Conservation (phyloP, 2,329 filamentous ascomycete genomes). For the Neonectria sp. region DNA sequence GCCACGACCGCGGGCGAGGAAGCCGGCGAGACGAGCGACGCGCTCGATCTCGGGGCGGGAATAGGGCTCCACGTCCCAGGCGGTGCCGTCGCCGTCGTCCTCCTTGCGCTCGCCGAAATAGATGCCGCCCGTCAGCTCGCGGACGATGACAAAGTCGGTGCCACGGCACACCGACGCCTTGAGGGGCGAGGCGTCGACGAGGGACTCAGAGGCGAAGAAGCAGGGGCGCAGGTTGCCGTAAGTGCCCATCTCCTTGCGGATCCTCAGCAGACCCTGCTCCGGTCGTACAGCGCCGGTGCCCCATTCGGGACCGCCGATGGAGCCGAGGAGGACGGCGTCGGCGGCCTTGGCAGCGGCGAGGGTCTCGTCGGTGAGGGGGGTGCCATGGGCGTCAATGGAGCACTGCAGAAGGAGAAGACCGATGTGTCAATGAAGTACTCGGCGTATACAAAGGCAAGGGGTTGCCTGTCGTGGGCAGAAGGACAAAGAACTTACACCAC, state of each 20-base stretch:
- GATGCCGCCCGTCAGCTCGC: conserved; percentile 92
- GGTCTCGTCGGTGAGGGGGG: conserved; percentile 85
- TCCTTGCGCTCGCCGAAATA: conserved; percentile 91
- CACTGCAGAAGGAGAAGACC: conserved; percentile 65
- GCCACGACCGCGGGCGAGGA: conserved; percentile 82
- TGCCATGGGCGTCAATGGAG: conserved; percentile 88
- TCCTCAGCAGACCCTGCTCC: conserved; percentile 90
- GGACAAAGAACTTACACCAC: conserved; percentile 77
- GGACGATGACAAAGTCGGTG: conserved; percentile 93
- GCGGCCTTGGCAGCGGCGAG: conserved; percentile 87
- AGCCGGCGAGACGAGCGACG: conserved; percentile 84
- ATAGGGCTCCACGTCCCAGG: conserved; percentile 91
- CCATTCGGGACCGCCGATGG: conserved; percentile 98
- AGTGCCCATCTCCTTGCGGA: conserved; percentile 93
- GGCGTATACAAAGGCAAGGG: conserved; percentile 11
- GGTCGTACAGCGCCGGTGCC: conserved; percentile 89
- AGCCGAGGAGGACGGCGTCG: conserved; percentile 91
- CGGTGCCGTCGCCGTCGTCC: conserved; percentile 77
- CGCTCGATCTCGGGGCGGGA: conserved; percentile 89
- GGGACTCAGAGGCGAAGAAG: conserved; percentile 91
- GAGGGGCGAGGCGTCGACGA: conserved; percentile 88
- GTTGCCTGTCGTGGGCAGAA: conserved; percentile 5
- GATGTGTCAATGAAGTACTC: conserved; percentile 14
- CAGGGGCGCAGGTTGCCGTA: conserved; percentile 97
- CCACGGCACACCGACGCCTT: conserved; percentile 89